Conservation (phyloP, 345 rosid species). For the Eucalyptus sideroxylon region DNA sequence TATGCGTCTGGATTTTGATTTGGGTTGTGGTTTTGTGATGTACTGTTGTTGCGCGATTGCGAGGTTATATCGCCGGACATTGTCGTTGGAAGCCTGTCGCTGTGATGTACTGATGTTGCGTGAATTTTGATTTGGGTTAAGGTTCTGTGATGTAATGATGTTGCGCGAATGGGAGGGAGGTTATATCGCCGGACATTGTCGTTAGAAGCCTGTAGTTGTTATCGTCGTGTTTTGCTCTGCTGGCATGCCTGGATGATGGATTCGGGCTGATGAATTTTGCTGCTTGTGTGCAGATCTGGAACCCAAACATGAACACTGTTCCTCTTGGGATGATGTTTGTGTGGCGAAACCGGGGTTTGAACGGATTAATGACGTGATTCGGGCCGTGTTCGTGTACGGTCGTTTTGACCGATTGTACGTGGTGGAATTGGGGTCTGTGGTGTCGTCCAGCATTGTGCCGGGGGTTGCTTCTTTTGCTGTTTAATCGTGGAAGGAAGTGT, state of each 20-base stretch:
- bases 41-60: background rate
- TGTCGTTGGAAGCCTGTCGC: background rate
- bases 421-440: background rate
- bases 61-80: background rate
- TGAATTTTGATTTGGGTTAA: background rate
- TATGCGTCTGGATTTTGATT: background rate
- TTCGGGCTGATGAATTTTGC: background rate
- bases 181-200: background rate
- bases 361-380: background rate
- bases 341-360: background rate
- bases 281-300: background rate
- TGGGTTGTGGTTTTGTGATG: background rate
- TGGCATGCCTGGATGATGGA: background rate
- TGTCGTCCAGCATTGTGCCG: background rate
- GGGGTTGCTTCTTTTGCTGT: constrained; percentile 4
- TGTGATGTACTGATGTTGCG: background rate
- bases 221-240: background rate
- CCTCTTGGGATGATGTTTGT: background rate
- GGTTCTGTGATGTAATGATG: background rate
- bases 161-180: background rate
- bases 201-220: background rate
- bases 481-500: constrained; percentile 16
- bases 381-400: background rate
- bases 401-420: background rate
- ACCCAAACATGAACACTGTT: background rate